Evolutionary conservation across 1,284 basidiomycete genomes (phyloP), one percentile per base, ranked within the genome.

Genomic region (Rhodotorula sp.): DNA sequence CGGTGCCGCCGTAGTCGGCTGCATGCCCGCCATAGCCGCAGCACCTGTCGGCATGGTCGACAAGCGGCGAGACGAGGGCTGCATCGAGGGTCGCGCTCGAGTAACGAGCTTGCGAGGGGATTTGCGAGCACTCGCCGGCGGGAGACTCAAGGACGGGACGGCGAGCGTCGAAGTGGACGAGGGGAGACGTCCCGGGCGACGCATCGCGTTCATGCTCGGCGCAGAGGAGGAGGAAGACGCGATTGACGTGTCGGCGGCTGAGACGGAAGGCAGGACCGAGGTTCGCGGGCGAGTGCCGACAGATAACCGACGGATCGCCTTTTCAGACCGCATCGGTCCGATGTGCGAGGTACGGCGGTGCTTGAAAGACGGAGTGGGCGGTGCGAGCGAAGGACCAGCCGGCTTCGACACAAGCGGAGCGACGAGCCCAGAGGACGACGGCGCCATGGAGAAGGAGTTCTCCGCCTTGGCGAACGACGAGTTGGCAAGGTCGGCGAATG

Each of bases 291-390:
- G 62, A 5, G 38, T 28, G 10, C 45, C 62, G 56, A 67, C 60
- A 12, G 75, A 76, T 0, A 67, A 38, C 1, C 75, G 70, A 19
- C 73, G 69, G 26, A 38, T 64, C 1, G 70, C 50, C 59, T 76
- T 76, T 26, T 69, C 71, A 4, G 70, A 70, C 23, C 75, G 71
- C 15, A 70, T 66, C 2, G 75, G 75, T 2, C 75, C 75, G 54
- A 75, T 73, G 64, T 71, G 68, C 23, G 75, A 76, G 18, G 62
- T 34, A 43, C 75, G 66, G 19, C 75, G 66, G n/a, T 62, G 62
- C 8, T 54, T 55, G 54, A 63, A 63, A 8, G 62, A 43, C 48
- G 23, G 55, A 57, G 68, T 65, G 16, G 69, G 61, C 18, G 60
- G 55, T 28, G 52, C 58, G 49, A 45, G 50, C 26, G 55, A 48